Percentiles rank a stretch among this genome's conserved stretches.
Conservation (phyloP, 2,329 filamentous ascomycete species). For the Colletotrichum spinosum region DNA sequence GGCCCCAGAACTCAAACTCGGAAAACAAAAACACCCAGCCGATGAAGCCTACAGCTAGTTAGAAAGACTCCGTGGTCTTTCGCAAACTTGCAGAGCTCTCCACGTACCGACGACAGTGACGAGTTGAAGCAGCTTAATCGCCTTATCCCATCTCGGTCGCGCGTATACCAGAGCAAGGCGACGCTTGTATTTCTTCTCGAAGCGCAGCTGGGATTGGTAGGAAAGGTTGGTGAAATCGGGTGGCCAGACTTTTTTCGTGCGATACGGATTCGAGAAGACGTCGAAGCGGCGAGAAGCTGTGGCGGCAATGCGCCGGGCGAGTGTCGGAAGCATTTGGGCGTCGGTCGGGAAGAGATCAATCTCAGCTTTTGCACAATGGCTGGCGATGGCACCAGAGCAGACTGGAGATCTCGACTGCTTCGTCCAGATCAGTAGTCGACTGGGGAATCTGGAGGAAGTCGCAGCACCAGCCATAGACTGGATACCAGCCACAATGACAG, state of each 20-base stretch:
- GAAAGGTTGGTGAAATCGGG: conserved; percentile 79
- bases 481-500: background rate
- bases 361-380: conserved; percentile 1
- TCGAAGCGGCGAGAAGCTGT: conserved; percentile 40
- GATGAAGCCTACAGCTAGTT: conserved; percentile 47
- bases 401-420: conserved; percentile 1
- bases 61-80: conserved; percentile 12
- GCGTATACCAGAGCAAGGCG: conserved; percentile 71
- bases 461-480: background rate
- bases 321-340: conserved; percentile 49
- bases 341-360: background rate
- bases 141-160: conserved; percentile 73
- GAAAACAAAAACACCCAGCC: conserved; percentile 54
- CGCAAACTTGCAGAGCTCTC: background rate
- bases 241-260: conserved; percentile 80
- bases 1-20: conserved; percentile 58
- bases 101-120: conserved; percentile 66
- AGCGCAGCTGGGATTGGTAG: conserved; percentile 78
- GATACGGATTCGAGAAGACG: conserved; percentile 68
- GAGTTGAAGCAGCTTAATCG: conserved; percentile 73
- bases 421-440: conserved; percentile 2
- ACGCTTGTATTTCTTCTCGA: conserved; percentile 83
- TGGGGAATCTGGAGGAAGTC: conserved; percentile 7
- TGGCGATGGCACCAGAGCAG: background rate
- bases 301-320: conserved; percentile 44